Percentiles rank a stretch among this genome's conserved stretches.
phyloP scores from a whole-genome alignment of 495 filamentous ascomycete genomes.

The Emericellopsis terricola region DNA sequence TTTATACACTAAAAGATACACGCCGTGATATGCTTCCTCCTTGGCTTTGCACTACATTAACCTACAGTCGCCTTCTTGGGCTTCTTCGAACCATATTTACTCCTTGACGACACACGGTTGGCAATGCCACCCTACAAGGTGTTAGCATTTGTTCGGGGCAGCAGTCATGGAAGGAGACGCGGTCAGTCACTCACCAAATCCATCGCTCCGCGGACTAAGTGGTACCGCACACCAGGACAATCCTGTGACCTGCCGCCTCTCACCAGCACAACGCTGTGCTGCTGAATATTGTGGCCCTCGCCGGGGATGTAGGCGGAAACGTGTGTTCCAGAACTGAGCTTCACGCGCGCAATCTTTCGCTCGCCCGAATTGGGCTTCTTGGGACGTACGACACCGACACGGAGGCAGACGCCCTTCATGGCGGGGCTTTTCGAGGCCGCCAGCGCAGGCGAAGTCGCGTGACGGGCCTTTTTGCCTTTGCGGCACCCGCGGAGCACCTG shows the following conservation, averaged over 20 bases:
- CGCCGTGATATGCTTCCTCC: neutral
- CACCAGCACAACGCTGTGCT: conserved; percentile 92
- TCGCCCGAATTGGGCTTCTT: conserved; percentile 99
- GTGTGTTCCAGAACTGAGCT: conserved; percentile 71
- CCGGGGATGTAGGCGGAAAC: conserved; percentile 88
- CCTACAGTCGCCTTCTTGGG: conserved; percentile 54
- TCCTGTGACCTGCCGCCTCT: conserved; percentile 83
- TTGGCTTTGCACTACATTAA: neutral
- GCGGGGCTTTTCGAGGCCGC: conserved; percentile 45
- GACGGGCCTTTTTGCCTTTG: conserved; percentile 53
- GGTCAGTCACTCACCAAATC: conserved; percentile 71
- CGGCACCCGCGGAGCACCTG: conserved; percentile 58
- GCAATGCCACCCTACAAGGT: conserved; percentile 66
- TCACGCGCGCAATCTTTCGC: conserved; percentile 75
- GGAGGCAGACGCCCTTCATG: conserved; percentile 89
- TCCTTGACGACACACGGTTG: conserved; percentile 63
- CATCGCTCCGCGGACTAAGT: conserved; percentile 76
- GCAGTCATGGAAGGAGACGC: neutral
- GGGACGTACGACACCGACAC: conserved; percentile 78
- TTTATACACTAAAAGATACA: no score
- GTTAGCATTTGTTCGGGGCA: conserved; percentile 11
- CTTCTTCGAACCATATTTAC: conserved; percentile 98
- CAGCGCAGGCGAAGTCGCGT: conserved; percentile 72
- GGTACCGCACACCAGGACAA: conserved; percentile 96
- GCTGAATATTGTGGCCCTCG: conserved; percentile 96